Percentiles rank a stretch among this genome's conserved stretches.
Conservation (phyloP, 495 filamentous ascomycete genomes). For the Lasiosphaeria hispida region DNA sequence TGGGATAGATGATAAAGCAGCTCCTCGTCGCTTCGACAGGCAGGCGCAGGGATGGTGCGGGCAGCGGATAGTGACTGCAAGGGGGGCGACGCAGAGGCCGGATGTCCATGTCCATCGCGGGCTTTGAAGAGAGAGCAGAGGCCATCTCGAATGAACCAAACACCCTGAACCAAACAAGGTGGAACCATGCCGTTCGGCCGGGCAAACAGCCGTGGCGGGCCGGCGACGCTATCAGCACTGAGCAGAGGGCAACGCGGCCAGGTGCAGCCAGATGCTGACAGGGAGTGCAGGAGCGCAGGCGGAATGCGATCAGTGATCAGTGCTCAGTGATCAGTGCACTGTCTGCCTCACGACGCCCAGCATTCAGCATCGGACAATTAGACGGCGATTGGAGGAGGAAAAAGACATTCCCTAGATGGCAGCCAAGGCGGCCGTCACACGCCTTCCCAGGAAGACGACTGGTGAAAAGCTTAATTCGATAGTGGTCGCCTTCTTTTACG, state of each 20-base stretch:
- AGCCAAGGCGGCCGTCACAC: neutral
- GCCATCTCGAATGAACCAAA: too few species aligned
- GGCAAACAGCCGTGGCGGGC: conserved; percentile 25
- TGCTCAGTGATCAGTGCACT: too few species aligned
- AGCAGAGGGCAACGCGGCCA: neutral
- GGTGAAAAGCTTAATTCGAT: conserved; percentile 13
- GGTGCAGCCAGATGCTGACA: conserved; percentile 2
- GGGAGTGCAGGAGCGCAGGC: neutral
- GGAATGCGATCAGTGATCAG: too few species aligned
- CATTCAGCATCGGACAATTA: neutral
- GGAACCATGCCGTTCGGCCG: conserved; percentile 21
- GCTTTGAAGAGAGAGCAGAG: neutral
- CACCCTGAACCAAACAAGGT: neutral
- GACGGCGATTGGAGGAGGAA: neutral
- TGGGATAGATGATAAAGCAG: conserved; percentile 21
- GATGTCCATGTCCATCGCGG: neutral
- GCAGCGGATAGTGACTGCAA: conserved; percentile 1
- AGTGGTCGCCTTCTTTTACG: neutral
- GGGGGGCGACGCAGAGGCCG: neutral
- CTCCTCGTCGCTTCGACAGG: neutral
- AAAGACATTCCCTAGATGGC: neutral
- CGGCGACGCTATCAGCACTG: conserved; percentile 19
- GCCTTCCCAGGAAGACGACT: conserved; percentile 3
- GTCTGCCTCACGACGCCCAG: too few species aligned
- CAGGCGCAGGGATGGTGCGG: conserved; percentile 1